Percentiles rank a stretch among this genome's conserved stretches.
These are phyloP conservation scores for Gossypium sturtianum DNA, from an alignment of 345 rosid genomes.

Conservation along the genomic window DNA sequence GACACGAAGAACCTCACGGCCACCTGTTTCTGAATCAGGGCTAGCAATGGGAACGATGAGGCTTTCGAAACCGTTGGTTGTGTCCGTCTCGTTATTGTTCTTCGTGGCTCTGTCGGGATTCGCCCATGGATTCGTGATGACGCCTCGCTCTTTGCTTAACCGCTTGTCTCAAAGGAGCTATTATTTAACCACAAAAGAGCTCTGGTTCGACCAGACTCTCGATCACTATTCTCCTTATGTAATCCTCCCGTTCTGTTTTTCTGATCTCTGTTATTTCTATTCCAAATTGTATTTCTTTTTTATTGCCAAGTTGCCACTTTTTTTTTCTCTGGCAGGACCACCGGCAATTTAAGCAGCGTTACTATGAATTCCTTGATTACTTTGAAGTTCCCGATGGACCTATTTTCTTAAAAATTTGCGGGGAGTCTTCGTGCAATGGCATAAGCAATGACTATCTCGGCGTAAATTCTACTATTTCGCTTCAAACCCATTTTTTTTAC, in stretches of 20 bases:
- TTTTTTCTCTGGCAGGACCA: conserved; percentile 45
- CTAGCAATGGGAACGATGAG: conserved; percentile 8
- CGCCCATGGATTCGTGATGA: conserved; percentile 32
- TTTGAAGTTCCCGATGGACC: conserved; percentile 75
- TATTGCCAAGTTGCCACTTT: too few relatives aligned
- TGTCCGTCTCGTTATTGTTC: conserved; percentile 8
- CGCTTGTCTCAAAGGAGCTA: conserved; percentile 26
- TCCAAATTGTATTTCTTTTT: neutral
- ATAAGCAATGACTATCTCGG: conserved; percentile 64
- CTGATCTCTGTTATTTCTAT: neutral
- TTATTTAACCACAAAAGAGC: conserved; percentile 63
- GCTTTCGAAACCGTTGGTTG: neutral
- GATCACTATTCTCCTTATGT: conserved; percentile 85
- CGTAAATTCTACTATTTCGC: conserved; percentile 29
- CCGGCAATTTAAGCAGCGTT: conserved; percentile 61
- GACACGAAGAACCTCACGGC: neutral
- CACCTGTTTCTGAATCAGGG: neutral
- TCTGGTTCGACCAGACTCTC: conserved; percentile 82
- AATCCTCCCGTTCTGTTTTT: conserved; percentile 15
- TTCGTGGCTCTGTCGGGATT: conserved; percentile 9
- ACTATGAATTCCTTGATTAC: conserved; percentile 70
- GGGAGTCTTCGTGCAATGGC: conserved; percentile 76
- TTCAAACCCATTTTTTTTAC: neutral
- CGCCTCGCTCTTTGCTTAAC: conserved; percentile 34
- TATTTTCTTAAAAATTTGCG: conserved; percentile 69